phyloP scores from a whole-genome alignment of 225 moss, liverwort and hornwort species.

The Antitrichia curtipendula region DNA sequence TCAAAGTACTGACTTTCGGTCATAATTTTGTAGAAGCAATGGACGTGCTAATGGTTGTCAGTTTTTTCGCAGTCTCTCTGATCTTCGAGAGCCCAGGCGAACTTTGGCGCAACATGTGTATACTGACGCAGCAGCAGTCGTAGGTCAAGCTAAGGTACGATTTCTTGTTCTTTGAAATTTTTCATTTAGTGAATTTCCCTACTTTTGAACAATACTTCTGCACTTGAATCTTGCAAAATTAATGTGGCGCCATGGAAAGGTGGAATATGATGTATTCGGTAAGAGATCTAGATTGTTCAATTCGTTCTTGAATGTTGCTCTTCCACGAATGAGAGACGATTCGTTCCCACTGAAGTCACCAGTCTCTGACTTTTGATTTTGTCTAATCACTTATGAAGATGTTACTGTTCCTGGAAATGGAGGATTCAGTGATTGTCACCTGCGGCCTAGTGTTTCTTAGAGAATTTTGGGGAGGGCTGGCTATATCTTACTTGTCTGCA shows the following conservation, averaged over 20 bases:
- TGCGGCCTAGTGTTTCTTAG: background rate
- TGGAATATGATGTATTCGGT: background rate
- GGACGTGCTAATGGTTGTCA: background rate
- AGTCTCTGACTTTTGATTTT: background rate
- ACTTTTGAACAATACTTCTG: background rate
- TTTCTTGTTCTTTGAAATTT: background rate
- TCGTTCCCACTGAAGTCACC: background rate
- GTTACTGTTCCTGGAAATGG: background rate
- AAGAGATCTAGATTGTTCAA: background rate
- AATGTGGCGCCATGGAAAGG: background rate
- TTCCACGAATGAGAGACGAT: background rate
- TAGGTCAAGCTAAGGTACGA: constrained; percentile 34
- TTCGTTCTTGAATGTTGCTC: background rate
- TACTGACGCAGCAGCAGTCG: constrained; percentile 31
- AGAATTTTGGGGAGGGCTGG: background rate
- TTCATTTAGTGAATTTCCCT: background rate
- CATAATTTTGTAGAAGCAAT: background rate
- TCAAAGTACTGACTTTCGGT: background rate
- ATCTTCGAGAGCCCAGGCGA: constrained; percentile 31
- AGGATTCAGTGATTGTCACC: background rate
- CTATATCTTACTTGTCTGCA: background rate
- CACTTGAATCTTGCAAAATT: background rate
- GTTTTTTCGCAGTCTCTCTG: constrained; percentile 31
- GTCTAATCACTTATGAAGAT: background rate
- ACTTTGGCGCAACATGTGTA: constrained; percentile 33